Percentiles rank a stretch among this genome's conserved stretches.
Evolutionary conservation across 805 yeast genomes (phyloP).

Genomic region (Kregervanrija delftensis): DNA sequence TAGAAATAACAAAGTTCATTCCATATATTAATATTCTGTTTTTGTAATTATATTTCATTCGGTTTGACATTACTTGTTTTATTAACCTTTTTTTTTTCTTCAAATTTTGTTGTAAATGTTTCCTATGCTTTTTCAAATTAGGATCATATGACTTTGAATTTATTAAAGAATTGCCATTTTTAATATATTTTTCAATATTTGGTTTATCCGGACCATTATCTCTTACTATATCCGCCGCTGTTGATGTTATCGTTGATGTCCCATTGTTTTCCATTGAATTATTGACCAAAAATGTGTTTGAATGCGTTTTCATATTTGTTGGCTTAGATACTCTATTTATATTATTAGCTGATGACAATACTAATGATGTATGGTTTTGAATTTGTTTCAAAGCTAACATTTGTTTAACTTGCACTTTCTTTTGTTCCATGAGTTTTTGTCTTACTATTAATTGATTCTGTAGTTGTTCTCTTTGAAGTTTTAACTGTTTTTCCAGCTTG

Average conservation of each 20-base stretch:
- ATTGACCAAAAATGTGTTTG: no score
- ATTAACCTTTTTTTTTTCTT: constrained; percentile 15
- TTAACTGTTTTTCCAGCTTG: constrained; percentile 14
- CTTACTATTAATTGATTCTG: constrained; percentile 4
- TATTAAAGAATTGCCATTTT: no score
- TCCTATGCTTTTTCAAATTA: no score
- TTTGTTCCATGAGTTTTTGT: constrained; percentile 8
- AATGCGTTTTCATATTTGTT: no score
- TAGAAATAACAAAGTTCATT: constrained; percentile 36
- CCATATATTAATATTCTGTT: constrained; percentile 40
- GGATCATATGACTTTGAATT: background rate
- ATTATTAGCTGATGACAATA: no score
- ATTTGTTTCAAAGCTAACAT: constrained; percentile 2
- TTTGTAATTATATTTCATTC: constrained; percentile 33
- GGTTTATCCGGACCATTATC: no score
- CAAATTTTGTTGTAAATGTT: constrained; percentile 1
- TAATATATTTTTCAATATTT: no score
- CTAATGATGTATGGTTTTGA: background rate
- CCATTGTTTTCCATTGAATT: no score
- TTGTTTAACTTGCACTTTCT: constrained; percentile 7
- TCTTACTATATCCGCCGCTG: no score
- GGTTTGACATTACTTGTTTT: constrained; percentile 21
- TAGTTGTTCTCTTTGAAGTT: constrained; percentile 11
- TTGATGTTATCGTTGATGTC: no score
- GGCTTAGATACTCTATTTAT: no score